Percentiles rank a stretch among this genome's conserved stretches.
Conservation (phyloP, 345 rosid genomes). For the Euphorbia tirucalli region DNA sequence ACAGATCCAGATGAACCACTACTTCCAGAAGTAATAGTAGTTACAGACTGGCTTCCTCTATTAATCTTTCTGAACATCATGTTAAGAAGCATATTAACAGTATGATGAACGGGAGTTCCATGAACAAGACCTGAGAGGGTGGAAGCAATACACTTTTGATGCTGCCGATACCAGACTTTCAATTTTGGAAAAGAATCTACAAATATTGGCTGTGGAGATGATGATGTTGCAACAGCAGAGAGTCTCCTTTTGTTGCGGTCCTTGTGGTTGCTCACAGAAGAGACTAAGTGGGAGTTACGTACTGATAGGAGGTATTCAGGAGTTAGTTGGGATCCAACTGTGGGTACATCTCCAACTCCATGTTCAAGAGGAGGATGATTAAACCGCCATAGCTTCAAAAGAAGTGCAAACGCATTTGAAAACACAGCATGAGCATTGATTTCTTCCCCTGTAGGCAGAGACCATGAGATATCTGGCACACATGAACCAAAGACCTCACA, state of each 20-base stretch:
- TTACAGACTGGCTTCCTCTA: constrained; percentile 48
- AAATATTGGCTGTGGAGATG: constrained; percentile 48
- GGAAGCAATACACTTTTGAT: constrained; percentile 79
- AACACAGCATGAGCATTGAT: constrained; percentile 71
- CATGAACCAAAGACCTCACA: constrained; percentile 92
- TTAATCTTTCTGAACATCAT: constrained; percentile 83
- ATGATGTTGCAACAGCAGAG: constrained; percentile 37
- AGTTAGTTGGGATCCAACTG: constrained; percentile 66
- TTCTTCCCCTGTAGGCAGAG: constrained; percentile 76
- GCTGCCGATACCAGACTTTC: constrained; percentile 81
- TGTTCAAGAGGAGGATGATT: constrained; percentile 76
- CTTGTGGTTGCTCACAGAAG: constrained; percentile 47
- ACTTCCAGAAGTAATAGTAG: constrained; percentile 71
- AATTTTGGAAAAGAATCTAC: constrained; percentile 89
- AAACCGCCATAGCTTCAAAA: constrained; percentile 87
- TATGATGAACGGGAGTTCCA: constrained; percentile 84
- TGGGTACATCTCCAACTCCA: constrained; percentile 62
- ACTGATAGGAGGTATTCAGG: constrained; percentile 82
- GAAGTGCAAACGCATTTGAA: constrained; percentile 83
- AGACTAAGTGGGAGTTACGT: constrained; percentile 65
- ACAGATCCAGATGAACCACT: constrained; percentile 64
- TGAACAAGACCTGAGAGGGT: constrained; percentile 67
- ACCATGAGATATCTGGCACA: constrained; percentile 58
- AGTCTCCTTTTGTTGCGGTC: constrained; percentile 38
- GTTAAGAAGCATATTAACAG: constrained; percentile 72